Base-by-base conservation (phyloP, 208 protist species). In the Blastocrithidia nonstop region DNA sequence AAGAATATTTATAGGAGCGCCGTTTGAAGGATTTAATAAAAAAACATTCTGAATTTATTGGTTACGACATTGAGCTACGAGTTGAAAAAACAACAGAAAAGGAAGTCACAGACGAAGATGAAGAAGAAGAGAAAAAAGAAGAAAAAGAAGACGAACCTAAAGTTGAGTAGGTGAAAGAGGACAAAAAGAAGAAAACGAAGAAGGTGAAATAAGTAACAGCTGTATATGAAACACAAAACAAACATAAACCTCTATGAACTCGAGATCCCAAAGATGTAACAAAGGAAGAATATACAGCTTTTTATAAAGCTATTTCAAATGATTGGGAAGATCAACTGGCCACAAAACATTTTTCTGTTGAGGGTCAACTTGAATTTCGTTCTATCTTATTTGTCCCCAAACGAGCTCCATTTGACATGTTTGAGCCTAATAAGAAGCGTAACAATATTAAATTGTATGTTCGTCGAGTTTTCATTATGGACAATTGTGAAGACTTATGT, bases 41-140 rank as follows among this genome's bases (percentile, higher is more conserved):
- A 44, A 92, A 98, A 50, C 99, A 99, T 90, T 97, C 84, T 41
- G 93, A 99, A 78, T 99, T 99, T 75, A 98, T 99, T 50, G 78
- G 97, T 55, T 99, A 98, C 69, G 97, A 97, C 39, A 99, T 99
- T 64, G 96, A 96, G 54, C 56, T 99, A 3, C 49, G 73, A 41
- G 50, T 61, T 60, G 75, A 68, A 54, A 63, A 71, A 32, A 59
- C 70, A 32, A 56, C 76, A 45, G 25, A 51, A 40, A 86, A 90
- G 54, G 88, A 67, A 39, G 75, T 82, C 3, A 51, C 68, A 32
- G n/a, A 53, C 71, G 24, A 57, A 55, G 22, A 5, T 5, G 38
- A 63, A 82, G 51, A 98, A 80, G 79, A 85, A 90, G 41, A 62
- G 26, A 67, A 59, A 16, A 38, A 61, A 71, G 25, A 61, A 13